Evolutionary conservation across 1,284 basidiomycete species (phyloP).

Genomic region (Apiotrichum sp.): DNA sequence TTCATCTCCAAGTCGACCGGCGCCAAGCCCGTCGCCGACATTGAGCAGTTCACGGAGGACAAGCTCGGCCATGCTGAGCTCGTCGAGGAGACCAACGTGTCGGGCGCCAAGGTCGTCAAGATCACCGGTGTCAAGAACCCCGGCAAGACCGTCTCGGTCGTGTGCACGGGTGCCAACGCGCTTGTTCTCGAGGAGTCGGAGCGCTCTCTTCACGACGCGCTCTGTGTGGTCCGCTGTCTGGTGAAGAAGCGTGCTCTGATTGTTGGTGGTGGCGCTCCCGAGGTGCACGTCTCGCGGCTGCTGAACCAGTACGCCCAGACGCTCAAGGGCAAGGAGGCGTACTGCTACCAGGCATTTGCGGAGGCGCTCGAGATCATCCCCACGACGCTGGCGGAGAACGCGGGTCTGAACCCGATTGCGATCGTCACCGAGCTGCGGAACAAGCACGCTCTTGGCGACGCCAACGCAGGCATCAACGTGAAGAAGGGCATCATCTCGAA

Average conservation of each 20-base stretch:
- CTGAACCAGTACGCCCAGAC: conserved; percentile 89
- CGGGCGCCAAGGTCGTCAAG: conserved; percentile 86
- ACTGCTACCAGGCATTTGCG: conserved; percentile 97
- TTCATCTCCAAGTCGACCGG: conserved; percentile 93
- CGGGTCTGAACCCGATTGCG: conserved; percentile 93
- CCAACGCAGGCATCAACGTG: conserved; percentile 95
- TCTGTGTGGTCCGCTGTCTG: conserved; percentile 95
- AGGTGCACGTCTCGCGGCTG: conserved; percentile 94
- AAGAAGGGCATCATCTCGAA: conserved; percentile 94
- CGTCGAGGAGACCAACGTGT: conserved; percentile 81
- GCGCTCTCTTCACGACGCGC: conserved; percentile 92
- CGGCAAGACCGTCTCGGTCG: conserved; percentile 89
- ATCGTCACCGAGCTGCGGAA: conserved; percentile 98
- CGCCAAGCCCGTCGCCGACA: conserved; percentile 94
- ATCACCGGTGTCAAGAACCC: conserved; percentile 94
- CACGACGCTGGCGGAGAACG: conserved; percentile 96
- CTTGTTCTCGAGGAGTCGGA: conserved; percentile 97
- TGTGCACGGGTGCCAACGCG: conserved; percentile 90
- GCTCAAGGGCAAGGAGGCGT: conserved; percentile 96
- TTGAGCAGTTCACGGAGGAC: conserved; percentile 97
- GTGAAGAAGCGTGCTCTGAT: conserved; percentile 98
- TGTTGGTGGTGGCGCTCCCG: conserved; percentile 94
- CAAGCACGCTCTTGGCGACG: conserved; percentile 89
- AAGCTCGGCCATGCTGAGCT: conserved; percentile 95
- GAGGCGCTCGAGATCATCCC: conserved; percentile 98